Base-by-base conservation (phyloP, 164 flowering plant genomes). In the Sextonia rubra region DNA sequence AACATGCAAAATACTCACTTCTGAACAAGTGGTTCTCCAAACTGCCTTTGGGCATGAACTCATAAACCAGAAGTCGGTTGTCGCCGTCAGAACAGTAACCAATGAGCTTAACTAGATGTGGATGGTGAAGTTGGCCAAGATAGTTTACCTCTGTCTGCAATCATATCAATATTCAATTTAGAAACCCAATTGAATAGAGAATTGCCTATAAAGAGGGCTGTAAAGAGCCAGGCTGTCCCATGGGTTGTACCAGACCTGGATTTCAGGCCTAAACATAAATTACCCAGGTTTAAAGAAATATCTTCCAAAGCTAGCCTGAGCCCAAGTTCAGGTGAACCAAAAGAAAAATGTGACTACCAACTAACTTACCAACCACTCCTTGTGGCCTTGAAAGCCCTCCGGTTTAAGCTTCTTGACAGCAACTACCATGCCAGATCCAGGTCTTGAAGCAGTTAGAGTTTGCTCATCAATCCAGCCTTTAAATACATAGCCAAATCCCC, bases 21-120 rank as follows among this genome's bases (percentile, higher is more conserved):
- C 97, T 89, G 68, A 91, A 91, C 0, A 93, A 79, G 85, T 91
- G 98, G 74, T 89, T 90, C 76, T 93, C 98, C 76, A 93, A 81
- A 85, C 97, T 90, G 68, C 98, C 98, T 76, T 86, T 93, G 17
- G 91, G 90, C 92, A 93, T 82, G 87, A 91, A 93, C 83, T 93
- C 98, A 73, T 93, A 93, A 6, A 93, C 97, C 87, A 90, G 76
- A 74, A 93, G 89, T 66, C 88, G 82, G 73, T 85, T 84, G 60
- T 93, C 96, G 26, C 88, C 91, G 47, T 93, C 98, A 66, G 81
- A 75, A 78, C 98, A 90, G 78, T 91, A 91, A 20, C 98, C 98
- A 70, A 91, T 77, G 30, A 93, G 88, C 72, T 93, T 91, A 58
- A 93, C 98, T 30, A 93, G 82, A 79, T 93, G 90, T 44, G 87